Evolutionary conservation across 768 basidiomycete species (phyloP).

Genomic region (Podaxis sp.): DNA sequence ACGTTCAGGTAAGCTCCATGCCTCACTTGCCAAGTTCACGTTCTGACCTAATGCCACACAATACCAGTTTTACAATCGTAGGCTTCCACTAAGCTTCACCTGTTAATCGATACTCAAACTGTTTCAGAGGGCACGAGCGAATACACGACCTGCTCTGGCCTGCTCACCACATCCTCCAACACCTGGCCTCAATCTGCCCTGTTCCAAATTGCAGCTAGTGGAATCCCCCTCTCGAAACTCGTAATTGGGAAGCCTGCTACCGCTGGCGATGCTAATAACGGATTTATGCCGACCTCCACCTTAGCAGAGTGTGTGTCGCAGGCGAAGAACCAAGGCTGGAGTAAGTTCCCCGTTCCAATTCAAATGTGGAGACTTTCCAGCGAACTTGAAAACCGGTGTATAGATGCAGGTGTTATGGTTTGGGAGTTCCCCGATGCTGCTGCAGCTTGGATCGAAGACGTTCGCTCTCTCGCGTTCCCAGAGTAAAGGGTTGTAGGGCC

Average conservation of each 20-base stretch:
- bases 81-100: conserved; percentile 12
- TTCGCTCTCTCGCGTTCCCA: conserved; percentile 32
- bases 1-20: conserved; percentile 36
- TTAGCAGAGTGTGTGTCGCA: conserved; percentile 58
- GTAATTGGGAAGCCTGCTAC: conserved; percentile 73
- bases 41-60: background rate
- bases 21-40: background rate
- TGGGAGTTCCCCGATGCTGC: conserved; percentile 40
- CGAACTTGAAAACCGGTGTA: background rate
- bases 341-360: conserved; percentile 33
- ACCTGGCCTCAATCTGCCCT: conserved; percentile 59
- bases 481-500: conserved; percentile 16
- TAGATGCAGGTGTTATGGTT: conserved; percentile 34
- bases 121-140: conserved; percentile 54
- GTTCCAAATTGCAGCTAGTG: conserved; percentile 55
- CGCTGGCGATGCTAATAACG: conserved; percentile 48
- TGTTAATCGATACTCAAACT: background rate
- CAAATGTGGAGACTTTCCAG: background rate
- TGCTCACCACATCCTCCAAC: conserved; percentile 54
- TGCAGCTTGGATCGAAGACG: conserved; percentile 34
- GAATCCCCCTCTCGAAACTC: conserved; percentile 57
- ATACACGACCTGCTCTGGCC: conserved; percentile 57
- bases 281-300: conserved; percentile 55
- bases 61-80: conserved; percentile 41
- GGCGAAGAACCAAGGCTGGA: conserved; percentile 62